These are phyloP conservation scores for Cyclocybe cylindracea DNA, from an alignment of 768 basidiomycete genomes.

Conservation along the genomic window DNA sequence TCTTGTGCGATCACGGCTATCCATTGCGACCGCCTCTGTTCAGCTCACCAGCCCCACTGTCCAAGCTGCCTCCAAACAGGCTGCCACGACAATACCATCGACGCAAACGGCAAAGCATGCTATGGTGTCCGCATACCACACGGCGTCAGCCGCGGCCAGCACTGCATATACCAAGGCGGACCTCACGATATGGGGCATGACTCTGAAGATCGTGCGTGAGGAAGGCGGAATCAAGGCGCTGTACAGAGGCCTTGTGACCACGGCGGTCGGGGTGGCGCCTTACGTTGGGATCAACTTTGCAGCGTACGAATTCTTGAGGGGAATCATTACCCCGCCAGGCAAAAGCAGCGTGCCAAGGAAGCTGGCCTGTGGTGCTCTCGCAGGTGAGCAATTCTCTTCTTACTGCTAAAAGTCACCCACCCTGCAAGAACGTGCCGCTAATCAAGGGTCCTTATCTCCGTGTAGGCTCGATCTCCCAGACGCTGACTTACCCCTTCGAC, in stretches of 20 bases:
- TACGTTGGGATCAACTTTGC: constrained; percentile 92
- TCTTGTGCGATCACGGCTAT: constrained; percentile 88
- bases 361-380: constrained; percentile 82
- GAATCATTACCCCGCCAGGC: constrained; percentile 79
- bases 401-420: background rate
- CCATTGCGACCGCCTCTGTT: constrained; percentile 86
- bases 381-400: constrained; percentile 48
- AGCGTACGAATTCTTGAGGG: constrained; percentile 84
- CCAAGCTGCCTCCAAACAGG: constrained; percentile 19
- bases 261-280: constrained; percentile 88
- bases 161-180: constrained; percentile 50
- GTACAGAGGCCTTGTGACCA: constrained; percentile 84
- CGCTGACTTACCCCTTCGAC: constrained; percentile 95
- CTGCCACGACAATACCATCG: constrained; percentile 20
- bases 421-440: background rate
- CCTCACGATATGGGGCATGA: constrained; percentile 85
- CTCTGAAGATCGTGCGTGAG: constrained; percentile 83
- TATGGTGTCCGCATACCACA: constrained; percentile 58
- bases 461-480: constrained; percentile 87
- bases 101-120: constrained; percentile 26
- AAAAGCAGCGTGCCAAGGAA: constrained; percentile 70
- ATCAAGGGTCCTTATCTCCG: constrained; percentile 1
- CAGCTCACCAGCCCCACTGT: constrained; percentile 26
- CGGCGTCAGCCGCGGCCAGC: constrained; percentile 40
- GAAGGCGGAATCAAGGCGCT: constrained; percentile 89